Conservation (phyloP, 352 stramenopile genomes). For the Plasmopara muralis region DNA sequence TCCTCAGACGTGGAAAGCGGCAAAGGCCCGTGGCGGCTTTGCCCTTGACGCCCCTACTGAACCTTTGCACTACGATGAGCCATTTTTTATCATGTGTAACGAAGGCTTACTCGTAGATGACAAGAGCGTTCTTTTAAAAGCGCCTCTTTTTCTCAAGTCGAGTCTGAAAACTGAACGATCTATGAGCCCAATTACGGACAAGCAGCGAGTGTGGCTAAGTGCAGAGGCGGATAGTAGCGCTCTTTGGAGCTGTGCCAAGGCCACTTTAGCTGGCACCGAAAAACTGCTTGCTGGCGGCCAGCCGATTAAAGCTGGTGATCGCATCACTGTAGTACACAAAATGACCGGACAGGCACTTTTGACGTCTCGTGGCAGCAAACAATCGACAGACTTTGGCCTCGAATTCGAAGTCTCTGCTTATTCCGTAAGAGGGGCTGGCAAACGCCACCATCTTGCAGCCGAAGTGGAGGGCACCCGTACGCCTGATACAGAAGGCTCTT, state of each 20-base stretch:
- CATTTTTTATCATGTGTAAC: constrained; percentile 79
- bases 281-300: constrained; percentile 59
- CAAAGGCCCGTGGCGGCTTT: constrained; percentile 21
- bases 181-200: constrained; percentile 85
- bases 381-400: constrained; percentile 72
- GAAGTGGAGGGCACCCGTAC: constrained; percentile 55
- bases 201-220: constrained; percentile 70
- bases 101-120: constrained; percentile 72
- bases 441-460: constrained; percentile 59
- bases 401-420: constrained; percentile 68
- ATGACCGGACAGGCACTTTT: constrained; percentile 73
- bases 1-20: constrained; percentile 30
- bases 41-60: constrained; percentile 17
- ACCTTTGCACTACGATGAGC: constrained; percentile 66
- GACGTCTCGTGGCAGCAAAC: constrained; percentile 43
- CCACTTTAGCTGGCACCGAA: constrained; percentile 52
- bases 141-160: constrained; percentile 78
- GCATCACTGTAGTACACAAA: constrained; percentile 68
- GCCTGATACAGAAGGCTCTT: constrained; percentile 55
- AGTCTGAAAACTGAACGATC: constrained; percentile 72
- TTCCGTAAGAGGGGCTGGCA: constrained; percentile 41
- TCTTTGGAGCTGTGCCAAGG: constrained; percentile 62
- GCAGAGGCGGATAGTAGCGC: constrained; percentile 57
- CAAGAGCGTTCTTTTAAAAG: constrained; percentile 59
- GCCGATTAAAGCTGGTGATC: constrained; percentile 39